Base-by-base conservation (phyloP, 2,329 filamentous ascomycete species). In the Acephala macrosclerotiorum region DNA sequence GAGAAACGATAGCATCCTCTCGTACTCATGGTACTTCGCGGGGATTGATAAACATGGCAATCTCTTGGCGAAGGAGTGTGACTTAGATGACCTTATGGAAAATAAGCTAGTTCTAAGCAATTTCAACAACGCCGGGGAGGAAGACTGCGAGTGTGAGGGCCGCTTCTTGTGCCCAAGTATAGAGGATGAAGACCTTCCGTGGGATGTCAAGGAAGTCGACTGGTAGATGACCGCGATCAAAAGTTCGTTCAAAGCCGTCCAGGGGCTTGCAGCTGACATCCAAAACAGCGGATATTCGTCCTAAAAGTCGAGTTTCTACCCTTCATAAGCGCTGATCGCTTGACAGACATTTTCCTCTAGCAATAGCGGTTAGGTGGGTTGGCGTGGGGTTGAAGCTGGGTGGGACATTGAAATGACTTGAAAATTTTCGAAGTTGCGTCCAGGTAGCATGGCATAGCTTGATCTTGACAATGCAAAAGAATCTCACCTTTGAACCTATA, bases 161-260 rank as follows among this genome's bases (percentile, higher is more conserved):
- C 11, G 42, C 4, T 68, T 68, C 38, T 20, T 61, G 4, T 68
- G 60, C 16, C 60, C 51, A 3, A 7, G 51, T 2, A 61, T 68
- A 16, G n/a, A 38, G 1, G 60, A 66, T 33, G 58, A 57, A 8
- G 63, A 68, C 35, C 58, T 66, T 16, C 63, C 64, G 12, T 68
- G 64, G 60, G 38, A 57, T 57, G 55, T 38, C 33, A 57, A 38
- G 2, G 55, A 38, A 4, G 14, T 40, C 4, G 55, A 57, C 14
- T 57, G n/a, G 33, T 57, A 38, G 29, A 35, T 11, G 14, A 6
- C 14, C 8, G n/a, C 1, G 11, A n/a, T 53, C 26, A 29, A 25
- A 53, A 12, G 11, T 18, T 8, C 16, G n/a, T n/a, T 5, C 22
- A n/a, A 20, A 26, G 22, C 22, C 18, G 18, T 47, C 7, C 2